Conservation (phyloP, 768 basidiomycete genomes). For the Candolleomyces aberdarensis region DNA sequence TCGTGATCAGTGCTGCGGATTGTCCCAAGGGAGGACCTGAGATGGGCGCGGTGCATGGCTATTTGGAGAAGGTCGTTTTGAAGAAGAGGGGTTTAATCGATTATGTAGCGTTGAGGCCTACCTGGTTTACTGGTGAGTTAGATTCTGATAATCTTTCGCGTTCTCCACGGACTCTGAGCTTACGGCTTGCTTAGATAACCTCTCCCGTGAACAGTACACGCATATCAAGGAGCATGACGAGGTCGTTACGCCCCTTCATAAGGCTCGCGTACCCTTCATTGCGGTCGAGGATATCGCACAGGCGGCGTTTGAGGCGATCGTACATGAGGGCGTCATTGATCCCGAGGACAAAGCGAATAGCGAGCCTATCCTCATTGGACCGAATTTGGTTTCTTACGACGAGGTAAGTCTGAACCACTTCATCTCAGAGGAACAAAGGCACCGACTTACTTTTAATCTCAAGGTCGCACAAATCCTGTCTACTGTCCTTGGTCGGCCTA, state of each 20-base stretch:
- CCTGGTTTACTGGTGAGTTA: slow-evolving; percentile 34
- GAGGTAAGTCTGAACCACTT: slow-evolving; percentile 17
- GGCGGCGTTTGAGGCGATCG: slow-evolving; percentile 26
- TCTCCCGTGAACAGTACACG: background rate
- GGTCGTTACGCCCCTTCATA: slow-evolving; percentile 23
- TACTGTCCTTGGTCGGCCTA: slow-evolving; percentile 16
- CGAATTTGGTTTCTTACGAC: slow-evolving; percentile 27
- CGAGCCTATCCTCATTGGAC: slow-evolving; percentile 31
- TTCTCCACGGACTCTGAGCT: background rate
- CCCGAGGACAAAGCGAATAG: slow-evolving; percentile 8
- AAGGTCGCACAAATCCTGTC: slow-evolving; percentile 19
- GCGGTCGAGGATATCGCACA: slow-evolving; percentile 30
- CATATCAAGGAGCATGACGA: slow-evolving; percentile 21
- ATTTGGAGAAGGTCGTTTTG: slow-evolving; percentile 25
- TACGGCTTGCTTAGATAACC: background rate
- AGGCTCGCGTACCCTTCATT: slow-evolving; percentile 26
- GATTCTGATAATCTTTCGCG: background rate
- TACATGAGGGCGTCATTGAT: slow-evolving; percentile 16
- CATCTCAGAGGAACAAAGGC: background rate
- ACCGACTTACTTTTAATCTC: background rate
- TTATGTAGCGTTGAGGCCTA: slow-evolving; percentile 31
- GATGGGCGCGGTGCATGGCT: slow-evolving; percentile 30
- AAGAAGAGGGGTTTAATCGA: slow-evolving; percentile 11
- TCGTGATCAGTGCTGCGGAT: slow-evolving; percentile 19
- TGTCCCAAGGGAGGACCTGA: background rate